Base-by-base conservation (phyloP, 371 early-diverging fungal species). In the Pancytospora philotis region DNA sequence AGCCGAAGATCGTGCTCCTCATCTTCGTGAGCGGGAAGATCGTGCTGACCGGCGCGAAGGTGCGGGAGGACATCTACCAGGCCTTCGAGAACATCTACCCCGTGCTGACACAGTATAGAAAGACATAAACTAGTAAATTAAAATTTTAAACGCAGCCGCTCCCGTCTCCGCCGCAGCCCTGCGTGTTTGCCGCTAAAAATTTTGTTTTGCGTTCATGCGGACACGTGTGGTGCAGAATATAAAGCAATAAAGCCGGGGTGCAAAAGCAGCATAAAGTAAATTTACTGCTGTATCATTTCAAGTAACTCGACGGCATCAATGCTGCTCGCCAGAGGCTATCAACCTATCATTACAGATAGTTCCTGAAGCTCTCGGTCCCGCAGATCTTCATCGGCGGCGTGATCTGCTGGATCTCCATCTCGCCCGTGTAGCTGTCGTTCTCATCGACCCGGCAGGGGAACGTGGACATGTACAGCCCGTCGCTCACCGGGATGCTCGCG, bases 11-110 rank as follows among this genome's bases (percentile, higher is more conserved):
- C 75, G 99, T 98, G 22, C 80, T 98, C 69, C 85, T 98, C 30
- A 95, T 98, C 65, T 98, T 98, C 83, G 99, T 98, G 10, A 93
- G 93, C 67, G 99, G 99, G 70, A 98, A 98, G 83, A 93, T 98
- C 78, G 99, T 98, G 25, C 85, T 98, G 62, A 98, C 99, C 3
- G 99, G 99, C 55, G 99, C 99, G 27, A 98, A 97, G 84, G 90
- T 89, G 48, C 57, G 99, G 53, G 92, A 93, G 72, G 96, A 98
- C 78, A 98, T 98, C 78, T 97, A 97, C 78, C 89, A 93, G 81
- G 99, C 98, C 56, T 98, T 98, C 83, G 93, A 95, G 78, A 88
- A 90, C 76, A 98, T 98, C 76, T 98, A 95, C 84, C 98, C 99
- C 65, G 98, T 98, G 76, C 64, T 83, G 13, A 75, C 75, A 30